Conservation (phyloP, 345 rosid genomes). For the Eutrema japonicum region DNA sequence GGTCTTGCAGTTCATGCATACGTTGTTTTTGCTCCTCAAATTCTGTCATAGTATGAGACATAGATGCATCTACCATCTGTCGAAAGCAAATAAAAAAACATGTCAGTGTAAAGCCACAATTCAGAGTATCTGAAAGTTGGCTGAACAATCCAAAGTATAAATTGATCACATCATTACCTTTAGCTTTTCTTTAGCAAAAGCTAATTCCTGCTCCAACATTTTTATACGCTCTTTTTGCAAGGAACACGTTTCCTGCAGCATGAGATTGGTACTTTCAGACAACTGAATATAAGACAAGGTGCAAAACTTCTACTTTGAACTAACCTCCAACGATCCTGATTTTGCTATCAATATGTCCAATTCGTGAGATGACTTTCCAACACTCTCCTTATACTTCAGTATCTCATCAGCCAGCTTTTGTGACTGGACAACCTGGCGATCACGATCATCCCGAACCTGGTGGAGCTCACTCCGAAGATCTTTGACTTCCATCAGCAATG, state of each 20-base stretch:
- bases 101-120: background rate
- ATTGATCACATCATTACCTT: constrained; percentile 56
- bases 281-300: constrained; percentile 9
- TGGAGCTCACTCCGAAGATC: constrained; percentile 82
- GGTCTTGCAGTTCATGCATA: constrained; percentile 54
- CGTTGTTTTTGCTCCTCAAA: constrained; percentile 58
- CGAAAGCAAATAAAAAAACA: constrained; percentile 23
- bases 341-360: constrained; percentile 62
- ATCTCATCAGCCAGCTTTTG: constrained; percentile 64
- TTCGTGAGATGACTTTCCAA: constrained; percentile 74
- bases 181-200: constrained; percentile 74
- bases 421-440: constrained; percentile 63
- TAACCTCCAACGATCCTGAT: constrained; percentile 80
- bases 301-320: constrained; percentile 13
- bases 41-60: constrained; percentile 53
- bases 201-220: constrained; percentile 61
- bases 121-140: constrained; percentile 1
- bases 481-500: constrained; percentile 61
- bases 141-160: background rate
- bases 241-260: constrained; percentile 74
- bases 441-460: constrained; percentile 88
- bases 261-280: background rate
- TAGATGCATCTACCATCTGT: constrained; percentile 66
- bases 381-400: constrained; percentile 61
- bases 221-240: constrained; percentile 74